A percentile compares a stretch with the other conserved stretches of the same genome.
phyloP scores from a whole-genome alignment of 2,329 filamentous ascomycete species.

The Aureobasidium subglaciale region DNA sequence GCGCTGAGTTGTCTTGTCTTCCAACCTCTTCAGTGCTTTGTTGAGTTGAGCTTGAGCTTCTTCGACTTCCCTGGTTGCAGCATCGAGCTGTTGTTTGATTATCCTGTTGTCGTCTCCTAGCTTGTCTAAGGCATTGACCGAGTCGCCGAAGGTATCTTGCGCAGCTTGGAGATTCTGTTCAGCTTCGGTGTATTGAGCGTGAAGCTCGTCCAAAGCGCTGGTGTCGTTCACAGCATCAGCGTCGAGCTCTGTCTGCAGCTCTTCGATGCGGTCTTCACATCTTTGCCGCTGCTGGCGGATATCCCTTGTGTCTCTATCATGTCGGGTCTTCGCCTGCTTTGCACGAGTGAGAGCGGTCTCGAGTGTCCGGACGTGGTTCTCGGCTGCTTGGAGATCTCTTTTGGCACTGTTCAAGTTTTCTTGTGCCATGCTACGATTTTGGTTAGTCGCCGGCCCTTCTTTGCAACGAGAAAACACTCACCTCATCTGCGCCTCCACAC shows the following conservation, averaged over 20 bases:
- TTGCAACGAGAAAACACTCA: not conserved
- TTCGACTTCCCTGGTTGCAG: constrained; percentile 24
- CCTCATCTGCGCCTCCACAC: constrained; percentile 25
- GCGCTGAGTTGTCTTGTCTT: constrained; percentile 28
- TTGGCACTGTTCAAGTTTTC: constrained; percentile 29
- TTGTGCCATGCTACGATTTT: constrained; percentile 32
- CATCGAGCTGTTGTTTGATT: constrained; percentile 29
- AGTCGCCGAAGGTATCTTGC: constrained; percentile 43
- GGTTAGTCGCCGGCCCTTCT: not conserved
- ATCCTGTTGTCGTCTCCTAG: constrained; percentile 31
- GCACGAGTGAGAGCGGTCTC: constrained; percentile 45
- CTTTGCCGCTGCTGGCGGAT: constrained; percentile 52
- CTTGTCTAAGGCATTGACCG: constrained; percentile 36
- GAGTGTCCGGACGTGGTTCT: constrained; percentile 42
- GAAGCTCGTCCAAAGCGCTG: constrained; percentile 41
- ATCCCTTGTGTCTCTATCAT: constrained; percentile 40
- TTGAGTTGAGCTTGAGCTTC: constrained; percentile 20
- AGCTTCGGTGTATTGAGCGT: constrained; percentile 49
- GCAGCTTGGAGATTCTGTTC: constrained; percentile 40
- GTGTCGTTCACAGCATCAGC: constrained; percentile 45
- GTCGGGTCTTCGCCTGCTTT: constrained; percentile 42
- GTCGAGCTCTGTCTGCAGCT: constrained; percentile 59
- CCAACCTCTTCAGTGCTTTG: constrained; percentile 27
- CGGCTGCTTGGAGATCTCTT: constrained; percentile 47
- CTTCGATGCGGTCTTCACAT: constrained; percentile 55